Base-by-base conservation (phyloP, 371 early-diverging fungal species). In the Rhizopus microsporus region DNA sequence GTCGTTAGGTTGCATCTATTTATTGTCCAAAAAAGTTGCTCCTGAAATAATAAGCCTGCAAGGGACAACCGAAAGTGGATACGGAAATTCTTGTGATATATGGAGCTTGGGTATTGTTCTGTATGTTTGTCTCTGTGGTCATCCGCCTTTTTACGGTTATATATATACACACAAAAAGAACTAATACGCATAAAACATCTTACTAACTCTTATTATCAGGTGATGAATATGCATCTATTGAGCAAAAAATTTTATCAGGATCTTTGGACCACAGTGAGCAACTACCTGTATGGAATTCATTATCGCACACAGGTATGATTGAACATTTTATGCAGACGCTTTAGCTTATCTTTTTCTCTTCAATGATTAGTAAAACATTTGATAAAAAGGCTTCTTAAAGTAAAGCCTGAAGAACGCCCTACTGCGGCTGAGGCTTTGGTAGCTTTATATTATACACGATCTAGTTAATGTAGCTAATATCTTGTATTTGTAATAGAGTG, bases 61-160 rank as follows among this genome's bases (percentile, higher is more conserved):
- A 31, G 75, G 75, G 17, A 65, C 67, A 3, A 72, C 72, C 44
- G 65, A 82, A 30, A 90, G 93, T 72, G 97, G 94, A 31, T 96
- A 99, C 70, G 94, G 95, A 17, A 89, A 91, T 70, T 88, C 93
- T 0, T 98, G 95, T 8, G 99, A 99, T 78, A 95, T 93, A 88
- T 99, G 96, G 93, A 93, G 98, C 1, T 74, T 98, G 32, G 99
- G 99, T n/a, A 85, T 98, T 39, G 78, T 99, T 6, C 88, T 99
- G 38, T 99, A 98, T 75, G 93, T 98, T 56, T 89, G 97, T 67
- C 76, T 96, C 4, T 94, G 92, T 74, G 98, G 97, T 5, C 90
- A 85, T 68, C 94, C 97, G 5, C 99, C 99, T 13, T 99, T 98
- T 68, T 77, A 78, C 52, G 77, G 80, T 78, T 46, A n/a, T 46